These are phyloP conservation scores for Hibiscus syriacus DNA, from an alignment of 345 rosid genomes.

Conservation along the genomic window DNA sequence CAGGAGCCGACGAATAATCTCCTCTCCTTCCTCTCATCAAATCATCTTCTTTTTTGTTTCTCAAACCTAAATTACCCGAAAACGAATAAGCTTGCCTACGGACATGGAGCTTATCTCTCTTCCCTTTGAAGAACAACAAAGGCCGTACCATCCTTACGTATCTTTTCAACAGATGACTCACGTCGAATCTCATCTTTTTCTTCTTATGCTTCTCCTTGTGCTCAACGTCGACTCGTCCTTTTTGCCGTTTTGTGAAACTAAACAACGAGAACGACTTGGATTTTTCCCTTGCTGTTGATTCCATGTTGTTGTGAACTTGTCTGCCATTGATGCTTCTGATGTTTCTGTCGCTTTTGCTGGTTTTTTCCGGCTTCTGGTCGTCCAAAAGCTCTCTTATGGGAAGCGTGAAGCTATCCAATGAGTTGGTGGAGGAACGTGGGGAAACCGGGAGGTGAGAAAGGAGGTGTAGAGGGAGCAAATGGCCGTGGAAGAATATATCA, in stretches of 20 bases:
- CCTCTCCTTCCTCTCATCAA: constrained; percentile 42
- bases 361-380: constrained; percentile 11
- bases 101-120: constrained; percentile 33
- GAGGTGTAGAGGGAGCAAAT: constrained; percentile 83
- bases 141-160: constrained; percentile 55
- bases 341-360: constrained; percentile 3
- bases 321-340: not conserved
- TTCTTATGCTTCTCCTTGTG: constrained; percentile 25
- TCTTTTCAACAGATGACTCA: constrained; percentile 47
- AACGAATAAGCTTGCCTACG: constrained; percentile 40
- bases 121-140: constrained; percentile 41
- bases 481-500: constrained; percentile 98
- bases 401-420: constrained; percentile 58
- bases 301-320: not conserved
- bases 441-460: constrained; percentile 77
- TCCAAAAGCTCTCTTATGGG: constrained; percentile 39
- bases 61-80: constrained; percentile 35
- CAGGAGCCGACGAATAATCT: constrained; percentile 63
- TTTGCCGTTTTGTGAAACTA: constrained; percentile 45
- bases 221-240: constrained; percentile 29
- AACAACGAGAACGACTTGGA: constrained; percentile 74
- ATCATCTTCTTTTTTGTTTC: constrained; percentile 24
- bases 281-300: constrained; percentile 30
- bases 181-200: constrained; percentile 52
- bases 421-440: constrained; percentile 68